A percentile compares a stretch with the other conserved stretches of the same genome.
Evolutionary conservation across 257 asterid species (phyloP).

Genomic region (Ligustrum vulgare): DNA sequence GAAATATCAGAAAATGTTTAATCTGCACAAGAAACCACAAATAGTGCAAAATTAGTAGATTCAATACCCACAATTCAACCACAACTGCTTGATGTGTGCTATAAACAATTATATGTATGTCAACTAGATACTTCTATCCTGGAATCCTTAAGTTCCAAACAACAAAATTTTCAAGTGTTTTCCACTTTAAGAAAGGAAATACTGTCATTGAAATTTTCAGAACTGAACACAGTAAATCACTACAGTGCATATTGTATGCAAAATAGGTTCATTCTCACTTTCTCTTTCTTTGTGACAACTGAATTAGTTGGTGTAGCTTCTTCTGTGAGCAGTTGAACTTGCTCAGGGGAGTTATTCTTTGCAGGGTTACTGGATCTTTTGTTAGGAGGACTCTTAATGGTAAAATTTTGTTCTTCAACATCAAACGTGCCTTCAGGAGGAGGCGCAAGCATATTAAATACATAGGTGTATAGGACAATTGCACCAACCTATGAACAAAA

Average conservation of each 20-base stretch:
- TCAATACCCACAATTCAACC: not conserved
- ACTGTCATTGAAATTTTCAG: slow-evolving; percentile 1
- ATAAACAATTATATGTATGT: not conserved
- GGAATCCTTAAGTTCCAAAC: slow-evolving; percentile 3
- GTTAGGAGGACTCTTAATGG: slow-evolving; percentile 44
- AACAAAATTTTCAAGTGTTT: not conserved
- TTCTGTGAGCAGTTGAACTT: slow-evolving; percentile 62
- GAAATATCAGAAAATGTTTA: slow-evolving; percentile 53
- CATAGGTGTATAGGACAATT: slow-evolving; percentile 86
- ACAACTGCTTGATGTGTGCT: not conserved
- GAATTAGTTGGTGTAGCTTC: slow-evolving; percentile 47
- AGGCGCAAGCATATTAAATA: slow-evolving; percentile 91
- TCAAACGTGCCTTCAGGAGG: slow-evolving; percentile 88
- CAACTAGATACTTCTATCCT: slow-evolving; percentile 12
- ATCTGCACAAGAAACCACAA: slow-evolving; percentile 51
- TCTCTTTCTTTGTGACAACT: slow-evolving; percentile 37
- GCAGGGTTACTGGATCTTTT: slow-evolving; percentile 29
- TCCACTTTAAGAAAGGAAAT: not conserved
- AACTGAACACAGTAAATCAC: not conserved
- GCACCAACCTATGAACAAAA: slow-evolving; percentile 84
- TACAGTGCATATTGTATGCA: not conserved
- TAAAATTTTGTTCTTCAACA: slow-evolving; percentile 45
- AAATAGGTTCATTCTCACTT: slow-evolving; percentile 42
- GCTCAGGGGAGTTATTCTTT: slow-evolving; percentile 50
- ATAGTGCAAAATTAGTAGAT: slow-evolving; percentile 5